These are phyloP conservation scores for Heterobasidion annosum DNA, from an alignment of 1,284 basidiomycete species.

Conservation along the genomic window DNA sequence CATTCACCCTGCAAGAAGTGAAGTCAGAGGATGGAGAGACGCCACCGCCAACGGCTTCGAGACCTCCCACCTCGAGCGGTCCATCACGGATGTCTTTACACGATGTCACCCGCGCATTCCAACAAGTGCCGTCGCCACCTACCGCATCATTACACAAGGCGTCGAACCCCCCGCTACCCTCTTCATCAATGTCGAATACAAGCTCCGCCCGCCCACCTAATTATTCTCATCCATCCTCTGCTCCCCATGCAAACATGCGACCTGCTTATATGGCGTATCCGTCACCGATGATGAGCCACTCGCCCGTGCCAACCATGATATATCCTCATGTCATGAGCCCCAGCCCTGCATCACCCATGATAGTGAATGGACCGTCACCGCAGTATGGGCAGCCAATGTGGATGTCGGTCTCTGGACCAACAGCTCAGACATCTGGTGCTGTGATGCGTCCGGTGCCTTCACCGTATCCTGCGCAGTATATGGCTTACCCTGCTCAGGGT, in stretches of 20 bases:
- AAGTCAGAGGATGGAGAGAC: constrained; percentile 76
- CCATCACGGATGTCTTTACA: constrained; percentile 69
- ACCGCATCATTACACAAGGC: constrained; percentile 30
- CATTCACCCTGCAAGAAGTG: constrained; percentile 70
- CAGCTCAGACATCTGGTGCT: constrained; percentile 34
- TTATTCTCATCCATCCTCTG: constrained; percentile 24
- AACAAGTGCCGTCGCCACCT: constrained; percentile 60
- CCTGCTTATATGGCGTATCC: constrained; percentile 47
- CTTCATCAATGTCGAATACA: constrained; percentile 27
- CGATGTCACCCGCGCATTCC: constrained; percentile 76
- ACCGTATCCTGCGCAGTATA: constrained; percentile 55
- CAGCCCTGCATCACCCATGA: constrained; percentile 47
- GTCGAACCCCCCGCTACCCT: constrained; percentile 28
- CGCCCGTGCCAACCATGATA: constrained; percentile 52
- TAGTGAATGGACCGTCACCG: constrained; percentile 48
- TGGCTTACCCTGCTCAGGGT: constrained; percentile 50
- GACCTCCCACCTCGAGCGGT: constrained; percentile 26
- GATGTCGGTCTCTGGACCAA: constrained; percentile 32
- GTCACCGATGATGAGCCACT: constrained; percentile 61
- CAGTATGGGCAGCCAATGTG: constrained; percentile 57
- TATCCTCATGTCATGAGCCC: constrained; percentile 50
- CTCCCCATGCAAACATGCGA: constrained; percentile 31
- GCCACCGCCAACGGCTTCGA: constrained; percentile 47
- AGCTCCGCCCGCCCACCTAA: constrained; percentile 21
- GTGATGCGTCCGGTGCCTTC: constrained; percentile 50